Base-by-base conservation (phyloP, 2,329 filamentous ascomycete species). In the Fusarium cicatricum region DNA sequence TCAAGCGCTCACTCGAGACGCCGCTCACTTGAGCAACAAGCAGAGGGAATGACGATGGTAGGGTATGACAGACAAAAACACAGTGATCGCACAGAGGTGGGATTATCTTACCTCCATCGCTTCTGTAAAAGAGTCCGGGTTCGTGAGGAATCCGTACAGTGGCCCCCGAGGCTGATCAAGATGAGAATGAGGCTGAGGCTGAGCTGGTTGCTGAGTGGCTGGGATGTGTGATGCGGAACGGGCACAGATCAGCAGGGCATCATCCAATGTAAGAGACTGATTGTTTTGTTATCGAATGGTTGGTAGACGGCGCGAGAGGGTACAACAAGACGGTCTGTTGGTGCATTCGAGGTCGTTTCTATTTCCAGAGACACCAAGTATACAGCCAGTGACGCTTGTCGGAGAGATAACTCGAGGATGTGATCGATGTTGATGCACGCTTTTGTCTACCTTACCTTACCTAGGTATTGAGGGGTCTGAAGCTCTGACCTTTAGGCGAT, bases 101-200 rank as follows among this genome's bases (percentile, higher is more conserved):
- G 5, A 7, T 5, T 45, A 34, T 62, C 59, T 62, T 64, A 64
- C 61, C 61, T 64, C 61, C 61, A 64, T 64, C 19, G 47, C 26
- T 55, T 17, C 17, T 39, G 23, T 56, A 28, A 10, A 47, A 23
- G 21, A 38, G 16, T 23, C 29, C 38, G 29, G 15, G 21, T 38
- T 33, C 26, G 9, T 46, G 39, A 38, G 46, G 16, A 10, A 48
- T 47, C 19, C 29, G 50, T 63, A 15, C 41, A 43, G 42, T 43
- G 28, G 53, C 29, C 55, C 50, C 29, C 29, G 31, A 36, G 55
- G 50, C 44, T 60, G 40, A 38, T 38, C 26, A 36, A 26, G 39
- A n/a, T 45, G 31, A 8, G 39, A 41, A 23, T 45, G 40, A 61
- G 57, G 60, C 60, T 57, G 51, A 52, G 38, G 52, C 47, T 36